phyloP scores from a whole-genome alignment of 192 early-diverging fungal genomes.

The Mortierella alpina region DNA sequence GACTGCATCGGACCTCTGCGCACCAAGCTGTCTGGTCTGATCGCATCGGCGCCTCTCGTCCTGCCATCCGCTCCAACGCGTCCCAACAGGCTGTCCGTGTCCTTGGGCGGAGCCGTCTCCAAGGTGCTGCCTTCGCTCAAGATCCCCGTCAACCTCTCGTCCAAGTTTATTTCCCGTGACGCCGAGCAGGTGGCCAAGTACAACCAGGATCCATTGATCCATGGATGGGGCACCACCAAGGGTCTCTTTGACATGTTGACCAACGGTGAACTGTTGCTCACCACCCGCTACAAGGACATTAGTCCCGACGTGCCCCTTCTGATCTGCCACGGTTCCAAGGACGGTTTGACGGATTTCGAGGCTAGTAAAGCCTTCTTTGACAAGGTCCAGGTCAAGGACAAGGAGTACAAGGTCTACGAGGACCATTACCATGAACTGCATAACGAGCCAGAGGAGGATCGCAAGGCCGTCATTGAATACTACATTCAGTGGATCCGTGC shows the following conservation, averaged over 20 bases:
- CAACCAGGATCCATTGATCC: slow-evolving; percentile 65
- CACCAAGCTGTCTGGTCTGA: slow-evolving; percentile 57
- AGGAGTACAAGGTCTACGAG: slow-evolving; percentile 50
- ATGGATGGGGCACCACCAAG: slow-evolving; percentile 59
- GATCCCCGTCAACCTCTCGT: slow-evolving; percentile 58
- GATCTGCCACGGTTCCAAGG: slow-evolving; percentile 63
- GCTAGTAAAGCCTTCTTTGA: slow-evolving; percentile 56
- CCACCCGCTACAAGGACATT: slow-evolving; percentile 48
- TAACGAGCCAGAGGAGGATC: slow-evolving; percentile 51
- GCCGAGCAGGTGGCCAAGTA: slow-evolving; percentile 60
- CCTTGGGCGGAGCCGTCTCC: slow-evolving; percentile 47
- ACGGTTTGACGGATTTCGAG: slow-evolving; percentile 57
- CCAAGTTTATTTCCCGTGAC: slow-evolving; percentile 59
- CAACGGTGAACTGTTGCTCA: slow-evolving; percentile 59
- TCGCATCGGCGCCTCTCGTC: slow-evolving; percentile 65
- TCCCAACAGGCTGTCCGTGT: slow-evolving; percentile 47
- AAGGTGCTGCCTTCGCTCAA: slow-evolving; percentile 57
- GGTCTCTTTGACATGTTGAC: slow-evolving; percentile 62
- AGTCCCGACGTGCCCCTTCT: slow-evolving; percentile 58
- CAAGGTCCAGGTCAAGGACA: slow-evolving; percentile 53
- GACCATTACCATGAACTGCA: slow-evolving; percentile 49
- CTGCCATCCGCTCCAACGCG: slow-evolving; percentile 28
- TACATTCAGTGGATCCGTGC: slow-evolving; percentile 59
- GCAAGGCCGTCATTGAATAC: slow-evolving; percentile 51
- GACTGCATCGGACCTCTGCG: slow-evolving; percentile 45